Conservation (phyloP, 345 rosid species). For the Geranium brycei region DNA sequence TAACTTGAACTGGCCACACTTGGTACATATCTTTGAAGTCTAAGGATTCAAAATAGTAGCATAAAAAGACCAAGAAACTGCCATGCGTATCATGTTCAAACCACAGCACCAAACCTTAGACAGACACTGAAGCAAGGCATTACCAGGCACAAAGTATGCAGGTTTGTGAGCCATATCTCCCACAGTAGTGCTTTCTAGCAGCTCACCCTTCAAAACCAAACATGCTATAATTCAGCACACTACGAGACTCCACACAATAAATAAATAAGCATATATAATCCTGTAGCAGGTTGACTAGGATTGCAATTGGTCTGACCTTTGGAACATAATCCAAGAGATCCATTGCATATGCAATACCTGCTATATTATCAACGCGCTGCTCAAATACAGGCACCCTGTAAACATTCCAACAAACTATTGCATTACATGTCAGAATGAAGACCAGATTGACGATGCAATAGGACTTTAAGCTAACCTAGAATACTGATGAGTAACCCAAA, state of each 20-base stretch:
- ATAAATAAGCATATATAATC: conserved; percentile 13
- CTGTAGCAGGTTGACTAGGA: conserved; percentile 6
- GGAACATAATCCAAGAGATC: conserved; percentile 83
- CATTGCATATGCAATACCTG: conserved; percentile 98
- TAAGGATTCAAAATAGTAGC: background rate
- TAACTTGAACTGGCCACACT: too few relatives aligned
- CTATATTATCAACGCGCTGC: conserved; percentile 94
- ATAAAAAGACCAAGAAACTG: background rate
- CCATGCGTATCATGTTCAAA: background rate
- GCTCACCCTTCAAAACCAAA: conserved; percentile 93
- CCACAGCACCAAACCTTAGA: background rate
- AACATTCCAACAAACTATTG: conserved; percentile 7
- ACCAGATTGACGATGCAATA: background rate
- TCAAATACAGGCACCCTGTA: conserved; percentile 96
- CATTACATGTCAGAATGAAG: conserved; percentile 13
- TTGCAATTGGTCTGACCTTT: conserved; percentile 48
- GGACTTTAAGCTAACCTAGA: conserved; percentile 42
- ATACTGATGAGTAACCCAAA: conserved; percentile 97
- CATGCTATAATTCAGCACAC: conserved; percentile 20
- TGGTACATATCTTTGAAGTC: background rate
- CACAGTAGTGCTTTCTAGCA: conserved; percentile 63
- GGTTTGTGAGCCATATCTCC: conserved; percentile 98
- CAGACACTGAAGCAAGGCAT: conserved; percentile 11
- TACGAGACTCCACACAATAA: conserved; percentile 27
- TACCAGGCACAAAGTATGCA: conserved; percentile 95